phyloP scores from a whole-genome alignment of 306 rosid genomes.

The Calophaca sinica region DNA sequence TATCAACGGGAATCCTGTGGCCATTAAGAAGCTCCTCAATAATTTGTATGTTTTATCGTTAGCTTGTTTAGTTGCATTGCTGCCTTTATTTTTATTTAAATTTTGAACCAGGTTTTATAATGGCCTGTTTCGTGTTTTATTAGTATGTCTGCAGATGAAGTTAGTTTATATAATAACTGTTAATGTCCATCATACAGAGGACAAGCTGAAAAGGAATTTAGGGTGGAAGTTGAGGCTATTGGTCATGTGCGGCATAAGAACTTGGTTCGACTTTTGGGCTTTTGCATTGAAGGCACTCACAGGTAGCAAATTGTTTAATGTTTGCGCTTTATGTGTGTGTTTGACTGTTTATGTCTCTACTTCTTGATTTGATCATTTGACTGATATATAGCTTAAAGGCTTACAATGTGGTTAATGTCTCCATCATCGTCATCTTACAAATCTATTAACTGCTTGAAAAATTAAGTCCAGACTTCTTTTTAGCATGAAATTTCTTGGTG shows the following conservation, averaged over 20 bases:
- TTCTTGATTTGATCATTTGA: conserved; percentile 27
- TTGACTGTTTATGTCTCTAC: conserved; percentile 13
- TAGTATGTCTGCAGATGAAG: background rate
- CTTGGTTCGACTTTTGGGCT: conserved; percentile 84
- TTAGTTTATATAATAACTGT: conserved; percentile 21
- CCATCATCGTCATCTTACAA: conserved; percentile 1
- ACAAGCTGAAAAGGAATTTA: conserved; percentile 71
- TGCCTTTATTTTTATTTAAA: background rate
- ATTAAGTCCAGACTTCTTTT: background rate
- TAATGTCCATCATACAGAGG: conserved; percentile 58
- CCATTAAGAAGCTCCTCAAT: conserved; percentile 84
- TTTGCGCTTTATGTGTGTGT: background rate
- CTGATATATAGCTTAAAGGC: background rate
- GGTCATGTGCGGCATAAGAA: conserved; percentile 92
- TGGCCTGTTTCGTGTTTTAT: background rate
- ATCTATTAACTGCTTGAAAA: conserved; percentile 25
- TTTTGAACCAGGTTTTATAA: background rate
- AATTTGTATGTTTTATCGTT: conserved; percentile 60
- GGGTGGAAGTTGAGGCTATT: conserved; percentile 85
- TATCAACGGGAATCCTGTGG: conserved; percentile 77
- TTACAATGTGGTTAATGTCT: background rate
- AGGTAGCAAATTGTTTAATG: conserved; percentile 54
- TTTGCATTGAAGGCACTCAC: conserved; percentile 85
- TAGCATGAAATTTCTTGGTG: conserved; percentile 8
- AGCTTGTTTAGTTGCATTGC: conserved; percentile 5